Evolutionary conservation across 768 basidiomycete species (phyloP).

Genomic region (Nidula microcarpa): DNA sequence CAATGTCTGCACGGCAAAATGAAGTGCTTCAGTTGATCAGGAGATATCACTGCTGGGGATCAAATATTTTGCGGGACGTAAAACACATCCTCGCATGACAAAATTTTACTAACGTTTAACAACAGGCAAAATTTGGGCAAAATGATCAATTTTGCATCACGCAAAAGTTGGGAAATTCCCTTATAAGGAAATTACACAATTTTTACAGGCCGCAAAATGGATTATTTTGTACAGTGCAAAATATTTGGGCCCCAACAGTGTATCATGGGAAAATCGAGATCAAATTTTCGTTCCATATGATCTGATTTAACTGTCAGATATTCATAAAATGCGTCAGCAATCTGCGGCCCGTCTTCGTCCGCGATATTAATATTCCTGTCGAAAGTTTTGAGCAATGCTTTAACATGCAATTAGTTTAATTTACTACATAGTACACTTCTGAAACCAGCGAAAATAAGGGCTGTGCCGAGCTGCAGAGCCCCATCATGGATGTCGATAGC

Average conservation of each 20-base stretch:
- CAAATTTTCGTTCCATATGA: background rate
- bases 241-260: no score
- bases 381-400: no score
- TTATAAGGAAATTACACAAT: no score
- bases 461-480: background rate
- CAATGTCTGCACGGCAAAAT: background rate
- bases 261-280: background rate
- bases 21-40: background rate
- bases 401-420: background rate
- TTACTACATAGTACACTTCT: background rate
- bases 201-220: no score
- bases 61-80: no score
- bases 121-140: no score
- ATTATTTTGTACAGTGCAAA: no score
- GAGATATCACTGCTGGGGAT: background rate
- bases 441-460: background rate
- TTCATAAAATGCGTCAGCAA: background rate
- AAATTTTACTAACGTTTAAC: no score
- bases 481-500: background rate
- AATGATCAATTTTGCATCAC: no score
- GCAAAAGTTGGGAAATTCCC: no score
- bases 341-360: background rate
- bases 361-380: background rate
- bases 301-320: background rate
- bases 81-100: no score